phyloP scores from a whole-genome alignment of 352 stramenopile species.

The Phytophthora megakarya region DNA sequence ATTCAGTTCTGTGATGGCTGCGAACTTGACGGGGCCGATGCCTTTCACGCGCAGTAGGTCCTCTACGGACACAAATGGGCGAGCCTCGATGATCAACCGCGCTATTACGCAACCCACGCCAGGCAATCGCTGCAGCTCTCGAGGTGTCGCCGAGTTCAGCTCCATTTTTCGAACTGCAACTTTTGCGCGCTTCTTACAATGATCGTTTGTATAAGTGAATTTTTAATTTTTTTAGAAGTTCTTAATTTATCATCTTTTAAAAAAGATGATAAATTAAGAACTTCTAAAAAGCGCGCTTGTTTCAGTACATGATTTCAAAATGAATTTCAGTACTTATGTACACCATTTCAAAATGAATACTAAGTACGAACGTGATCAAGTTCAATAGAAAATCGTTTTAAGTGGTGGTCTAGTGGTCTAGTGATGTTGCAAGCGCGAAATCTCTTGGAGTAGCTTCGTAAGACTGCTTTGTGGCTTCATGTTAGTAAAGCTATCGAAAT shows the following conservation, averaged over 20 bases:
- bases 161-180: slow-evolving; percentile 36
- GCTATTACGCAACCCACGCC: slow-evolving; percentile 50
- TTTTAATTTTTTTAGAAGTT: too few species aligned
- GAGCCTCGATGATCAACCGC: slow-evolving; percentile 44
- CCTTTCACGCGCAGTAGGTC: slow-evolving; percentile 49
- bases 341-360: too few species aligned
- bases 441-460: slow-evolving; percentile 65
- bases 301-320: too few species aligned
- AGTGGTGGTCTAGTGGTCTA: too few species aligned
- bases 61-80: slow-evolving; percentile 46
- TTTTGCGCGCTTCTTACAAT: slow-evolving; percentile 43
- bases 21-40: slow-evolving; percentile 48
- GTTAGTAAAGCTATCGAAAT: slow-evolving; percentile 72
- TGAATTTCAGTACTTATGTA: too few species aligned
- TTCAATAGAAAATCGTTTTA: too few species aligned
- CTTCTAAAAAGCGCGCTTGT: too few species aligned
- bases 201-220: too few species aligned
- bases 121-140: slow-evolving; percentile 44
- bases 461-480: slow-evolving; percentile 49
- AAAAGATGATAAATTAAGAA: too few species aligned
- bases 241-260: too few species aligned
- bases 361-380: too few species aligned
- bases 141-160: slow-evolving; percentile 35
- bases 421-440: slow-evolving; percentile 54
- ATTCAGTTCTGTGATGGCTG: slow-evolving; percentile 26